Base-by-base conservation (phyloP, 371 early-diverging fungal genomes). In the Chytridium lagenaria region DNA sequence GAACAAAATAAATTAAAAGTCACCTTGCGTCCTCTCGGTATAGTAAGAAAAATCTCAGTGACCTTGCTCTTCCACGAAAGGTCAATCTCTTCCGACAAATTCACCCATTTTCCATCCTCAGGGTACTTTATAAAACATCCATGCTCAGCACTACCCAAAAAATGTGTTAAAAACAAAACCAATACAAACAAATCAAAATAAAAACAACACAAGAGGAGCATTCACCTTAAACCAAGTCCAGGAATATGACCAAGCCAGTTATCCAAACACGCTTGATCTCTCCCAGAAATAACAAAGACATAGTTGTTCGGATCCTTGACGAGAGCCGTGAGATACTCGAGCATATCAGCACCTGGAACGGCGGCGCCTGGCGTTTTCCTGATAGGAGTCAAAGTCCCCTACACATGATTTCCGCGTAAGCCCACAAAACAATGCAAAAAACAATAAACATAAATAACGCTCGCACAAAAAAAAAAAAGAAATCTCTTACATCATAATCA, bases 281-380 rank as follows among this genome's bases (percentile, higher is more conserved):
- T 88, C 0, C 98, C 98, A 39, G 94, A 94, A 33, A 98, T 94
- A 2, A 98, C 87, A 87, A 93, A 96, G n/a, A 97, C 93, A 39
- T 90, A 82, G 83, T 97, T 98, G 10, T 82, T 77, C 30, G 93
- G 92, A 66, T 85, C 86, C 12, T 23, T 52, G 31, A 49, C 73
- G 31, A 88, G 70, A 2, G 51, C 71, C 50, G 69, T 39, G 67
- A 88, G 52, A 0, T 84, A 78, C 37, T 70, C 39, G 16, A 88
- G 77, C 82, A 87, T 81, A 26, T 80, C 76, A 28, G 81, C 80
- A 1, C 83, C 73, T 31, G 88, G 88, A 0, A 84, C 59, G 7
- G 88, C 88, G n/a, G 78, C 84, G 22, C 67, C 74, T n/a, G 88
- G 88, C 26, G 78, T 77, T 50, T 85, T 84, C 22, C 75, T 39